These are phyloP conservation scores for Lycium barbarum DNA, from an alignment of 257 asterid species.

Conservation along the genomic window DNA sequence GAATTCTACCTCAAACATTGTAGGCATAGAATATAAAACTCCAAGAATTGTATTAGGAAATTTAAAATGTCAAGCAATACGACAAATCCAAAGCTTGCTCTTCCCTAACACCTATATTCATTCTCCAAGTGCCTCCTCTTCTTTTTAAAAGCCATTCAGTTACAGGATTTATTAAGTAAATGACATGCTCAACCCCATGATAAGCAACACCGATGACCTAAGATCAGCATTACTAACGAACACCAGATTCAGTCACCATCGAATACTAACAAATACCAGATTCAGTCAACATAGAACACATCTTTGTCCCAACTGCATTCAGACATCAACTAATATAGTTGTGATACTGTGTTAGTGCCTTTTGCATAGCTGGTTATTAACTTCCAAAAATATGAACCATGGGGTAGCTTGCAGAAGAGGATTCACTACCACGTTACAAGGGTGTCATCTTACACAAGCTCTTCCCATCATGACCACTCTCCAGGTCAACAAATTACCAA, in stretches of 20 bases:
- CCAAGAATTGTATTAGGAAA: neutral
- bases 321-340: neutral
- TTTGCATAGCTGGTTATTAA: slow-evolving; percentile 4
- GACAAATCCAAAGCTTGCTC: neutral
- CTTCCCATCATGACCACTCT: slow-evolving; percentile 3
- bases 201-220: neutral
- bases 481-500: neutral
- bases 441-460: neutral
- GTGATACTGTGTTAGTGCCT: neutral
- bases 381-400: neutral
- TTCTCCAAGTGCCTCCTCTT: neutral
- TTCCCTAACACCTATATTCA: neutral
- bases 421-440: neutral
- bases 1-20: neutral
- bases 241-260: neutral
- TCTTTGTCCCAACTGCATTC: slow-evolving; percentile 18
- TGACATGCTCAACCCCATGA: neutral
- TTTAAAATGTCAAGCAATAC: slow-evolving; percentile 9
- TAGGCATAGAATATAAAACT: neutral
- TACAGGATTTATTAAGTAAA: neutral
- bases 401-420: neutral
- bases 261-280: neutral
- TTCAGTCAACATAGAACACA: neutral
- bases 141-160: neutral
- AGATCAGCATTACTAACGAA: neutral